These are phyloP conservation scores for Diplodia seriata DNA, from an alignment of 2,329 filamentous ascomycete genomes.

Conservation along the genomic window DNA sequence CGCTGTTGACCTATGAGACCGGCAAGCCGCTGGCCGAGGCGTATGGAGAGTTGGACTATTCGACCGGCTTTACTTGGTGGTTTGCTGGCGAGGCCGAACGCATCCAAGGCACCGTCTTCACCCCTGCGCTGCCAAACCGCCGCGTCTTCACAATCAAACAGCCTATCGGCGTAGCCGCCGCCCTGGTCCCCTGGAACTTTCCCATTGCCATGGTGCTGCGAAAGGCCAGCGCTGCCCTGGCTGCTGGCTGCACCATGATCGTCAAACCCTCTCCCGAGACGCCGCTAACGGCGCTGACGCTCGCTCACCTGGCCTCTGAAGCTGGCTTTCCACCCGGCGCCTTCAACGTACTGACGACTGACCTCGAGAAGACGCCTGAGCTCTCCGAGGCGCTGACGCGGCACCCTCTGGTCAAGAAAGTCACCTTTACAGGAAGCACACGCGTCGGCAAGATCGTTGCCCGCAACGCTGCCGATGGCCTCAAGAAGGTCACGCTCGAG, in stretches of 20 bases:
- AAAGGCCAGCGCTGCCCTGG: slow-evolving; percentile 47
- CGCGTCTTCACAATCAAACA: slow-evolving; percentile 75
- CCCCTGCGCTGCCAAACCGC: slow-evolving; percentile 66
- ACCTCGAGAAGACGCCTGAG: slow-evolving; percentile 39
- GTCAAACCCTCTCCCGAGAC: slow-evolving; percentile 52
- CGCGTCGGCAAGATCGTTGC: slow-evolving; percentile 50
- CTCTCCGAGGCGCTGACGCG: slow-evolving; percentile 47
- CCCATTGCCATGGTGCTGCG: slow-evolving; percentile 49
- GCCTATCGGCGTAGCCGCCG: slow-evolving; percentile 52
- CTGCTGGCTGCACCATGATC: slow-evolving; percentile 47
- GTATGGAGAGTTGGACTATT: slow-evolving; percentile 62
- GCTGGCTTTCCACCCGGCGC: slow-evolving; percentile 53
- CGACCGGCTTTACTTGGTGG: slow-evolving; percentile 63
- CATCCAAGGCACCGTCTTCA: slow-evolving; percentile 67
- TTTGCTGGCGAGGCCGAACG: slow-evolving; percentile 67
- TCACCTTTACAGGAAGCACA: slow-evolving; percentile 53
- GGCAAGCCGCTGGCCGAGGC: slow-evolving; percentile 61
- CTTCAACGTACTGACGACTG: slow-evolving; percentile 49
- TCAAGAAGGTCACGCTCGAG: slow-evolving; percentile 54
- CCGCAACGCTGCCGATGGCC: slow-evolving; percentile 51
- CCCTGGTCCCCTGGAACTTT: slow-evolving; percentile 54
- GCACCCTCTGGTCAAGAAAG: slow-evolving; percentile 50
- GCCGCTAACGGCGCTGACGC: slow-evolving; percentile 48
- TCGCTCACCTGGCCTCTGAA: slow-evolving; percentile 49
- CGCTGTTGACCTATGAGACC: slow-evolving; percentile 67